Percentiles rank a stretch among this genome's conserved stretches.
Evolutionary conservation across 768 basidiomycete species (phyloP).

Genomic region (Termitomyces sp.): DNA sequence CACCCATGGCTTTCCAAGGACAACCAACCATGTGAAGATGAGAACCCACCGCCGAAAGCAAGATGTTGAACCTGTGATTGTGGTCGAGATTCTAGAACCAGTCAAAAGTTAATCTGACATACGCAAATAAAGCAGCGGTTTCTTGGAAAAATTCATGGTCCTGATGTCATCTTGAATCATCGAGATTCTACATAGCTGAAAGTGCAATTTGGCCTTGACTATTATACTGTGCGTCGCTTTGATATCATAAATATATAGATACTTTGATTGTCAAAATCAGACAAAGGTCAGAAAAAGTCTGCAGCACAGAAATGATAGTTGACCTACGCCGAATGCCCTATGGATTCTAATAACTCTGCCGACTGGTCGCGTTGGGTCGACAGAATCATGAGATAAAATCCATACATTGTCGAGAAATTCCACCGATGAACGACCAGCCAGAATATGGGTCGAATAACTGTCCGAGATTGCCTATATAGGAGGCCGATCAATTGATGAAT

Average conservation of each 20-base stretch:
- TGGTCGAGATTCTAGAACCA: not conserved
- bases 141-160: conserved; percentile 15
- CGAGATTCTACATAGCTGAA: not conserved
- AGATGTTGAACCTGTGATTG: conserved; percentile 6
- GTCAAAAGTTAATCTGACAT: not conserved
- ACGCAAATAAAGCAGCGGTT: conserved; percentile 12
- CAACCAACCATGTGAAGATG: conserved; percentile 10
- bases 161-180: not conserved
- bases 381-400: not conserved
- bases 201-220: conserved; percentile 7
- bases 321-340: conserved; percentile 19
- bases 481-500: not conserved
- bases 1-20: not conserved
- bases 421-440: conserved; percentile 17
- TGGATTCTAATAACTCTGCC: conserved; percentile 18
- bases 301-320: not conserved
- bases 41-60: conserved; percentile 13
- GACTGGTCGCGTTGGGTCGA: conserved; percentile 8
- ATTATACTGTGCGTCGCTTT: conserved; percentile 13
- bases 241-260: conserved; percentile 12
- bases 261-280: not conserved
- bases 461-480: conserved; percentile 16
- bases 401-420: conserved; percentile 13
- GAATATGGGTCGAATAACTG: conserved; percentile 13
- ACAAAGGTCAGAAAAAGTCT: not conserved